Evolutionary conservation across 345 rosid genomes (phyloP).

Genomic region (Mangifera indica): DNA sequence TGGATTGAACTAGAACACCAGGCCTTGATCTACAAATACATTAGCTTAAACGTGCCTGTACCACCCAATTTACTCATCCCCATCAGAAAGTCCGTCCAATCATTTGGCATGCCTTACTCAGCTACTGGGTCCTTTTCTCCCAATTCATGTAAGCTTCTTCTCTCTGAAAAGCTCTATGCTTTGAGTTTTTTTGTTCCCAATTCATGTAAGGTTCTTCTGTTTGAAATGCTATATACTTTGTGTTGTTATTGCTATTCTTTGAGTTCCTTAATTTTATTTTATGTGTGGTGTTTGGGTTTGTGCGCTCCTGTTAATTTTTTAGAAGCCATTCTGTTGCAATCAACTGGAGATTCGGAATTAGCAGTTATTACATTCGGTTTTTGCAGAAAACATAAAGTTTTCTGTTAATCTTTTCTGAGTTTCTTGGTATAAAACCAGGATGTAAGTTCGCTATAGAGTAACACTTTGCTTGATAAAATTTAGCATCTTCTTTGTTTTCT

Average conservation of each 20-base stretch:
- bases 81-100: conserved; percentile 44
- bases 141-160: conserved; percentile 42
- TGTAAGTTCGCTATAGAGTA: conserved; percentile 19
- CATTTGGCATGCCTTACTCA: conserved; percentile 34
- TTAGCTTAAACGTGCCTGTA: conserved; percentile 53
- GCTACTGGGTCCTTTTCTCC: conserved; percentile 45
- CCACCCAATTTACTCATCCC: conserved; percentile 67
- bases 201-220: no score
- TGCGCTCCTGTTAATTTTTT: background rate
- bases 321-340: conserved; percentile 13
- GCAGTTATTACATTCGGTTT: conserved; percentile 7
- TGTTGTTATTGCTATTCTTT: background rate
- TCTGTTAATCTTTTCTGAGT: conserved; percentile 16
- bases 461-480: background rate
- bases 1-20: conserved; percentile 73
- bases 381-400: conserved; percentile 15
- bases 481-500: background rate
- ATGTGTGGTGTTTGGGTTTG: conserved; percentile 1
- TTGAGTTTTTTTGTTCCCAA: background rate
- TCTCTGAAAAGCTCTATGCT: background rate
- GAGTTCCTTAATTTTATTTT: background rate
- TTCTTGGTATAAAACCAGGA: conserved; percentile 9
- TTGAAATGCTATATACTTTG: no score
- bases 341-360: conserved; percentile 10
- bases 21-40: conserved; percentile 72